Conservation (phyloP, 805 yeast species). For the Metschnikowia cubensis region DNA sequence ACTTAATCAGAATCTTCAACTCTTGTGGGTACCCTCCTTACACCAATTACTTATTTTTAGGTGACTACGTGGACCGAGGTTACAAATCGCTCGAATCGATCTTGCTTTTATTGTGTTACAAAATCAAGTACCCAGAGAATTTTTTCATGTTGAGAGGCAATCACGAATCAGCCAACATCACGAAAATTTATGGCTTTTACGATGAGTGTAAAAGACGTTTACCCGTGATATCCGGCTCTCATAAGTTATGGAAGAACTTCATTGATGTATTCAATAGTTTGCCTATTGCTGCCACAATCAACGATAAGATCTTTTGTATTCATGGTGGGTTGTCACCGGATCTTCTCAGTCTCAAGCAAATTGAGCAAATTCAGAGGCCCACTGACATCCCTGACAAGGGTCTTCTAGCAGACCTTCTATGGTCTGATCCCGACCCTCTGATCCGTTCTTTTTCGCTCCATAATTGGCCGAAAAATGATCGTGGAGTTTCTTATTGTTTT, state of each 20-base stretch:
- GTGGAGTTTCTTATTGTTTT: constrained; percentile 79
- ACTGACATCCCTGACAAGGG: constrained; percentile 84
- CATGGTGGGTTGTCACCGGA: constrained; percentile 79
- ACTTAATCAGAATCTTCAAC: constrained; percentile 51
- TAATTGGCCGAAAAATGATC: constrained; percentile 78
- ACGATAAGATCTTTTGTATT: constrained; percentile 54
- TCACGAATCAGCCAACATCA: constrained; percentile 56
- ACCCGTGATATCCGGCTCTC: constrained; percentile 22
- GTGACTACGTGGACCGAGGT: constrained; percentile 61
- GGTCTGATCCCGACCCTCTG: constrained; percentile 74
- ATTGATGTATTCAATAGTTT: constrained; percentile 56
- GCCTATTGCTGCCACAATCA: constrained; percentile 60
- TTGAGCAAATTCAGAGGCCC: constrained; percentile 69
- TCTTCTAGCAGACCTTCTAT: constrained; percentile 67
- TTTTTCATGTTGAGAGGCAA: constrained; percentile 59
- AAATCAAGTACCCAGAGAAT: constrained; percentile 57
- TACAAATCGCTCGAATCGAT: constrained; percentile 55
- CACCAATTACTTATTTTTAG: constrained; percentile 52
- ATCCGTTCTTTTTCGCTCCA: constrained; percentile 30
- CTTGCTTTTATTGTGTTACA: constrained; percentile 47
- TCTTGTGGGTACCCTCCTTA: constrained; percentile 59
- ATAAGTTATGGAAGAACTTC: constrained; percentile 48
- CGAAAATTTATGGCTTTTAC: constrained; percentile 57
- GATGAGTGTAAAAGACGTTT: constrained; percentile 58
- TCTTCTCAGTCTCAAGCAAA: constrained; percentile 58